These are phyloP conservation scores for Elsinoe necatrix DNA, from an alignment of 2,329 filamentous ascomycete species.

Conservation along the genomic window DNA sequence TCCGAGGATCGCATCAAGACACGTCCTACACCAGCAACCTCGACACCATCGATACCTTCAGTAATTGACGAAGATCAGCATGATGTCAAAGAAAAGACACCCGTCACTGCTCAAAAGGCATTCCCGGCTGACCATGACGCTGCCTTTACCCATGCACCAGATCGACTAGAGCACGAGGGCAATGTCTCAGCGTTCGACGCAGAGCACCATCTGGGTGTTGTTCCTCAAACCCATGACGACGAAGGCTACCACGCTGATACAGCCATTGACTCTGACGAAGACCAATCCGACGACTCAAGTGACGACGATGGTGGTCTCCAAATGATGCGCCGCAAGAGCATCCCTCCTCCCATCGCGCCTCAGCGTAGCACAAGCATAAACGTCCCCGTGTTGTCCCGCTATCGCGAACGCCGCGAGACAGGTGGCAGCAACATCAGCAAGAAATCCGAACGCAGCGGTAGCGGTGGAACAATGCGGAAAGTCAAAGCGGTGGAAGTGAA, in stretches of 20 bases:
- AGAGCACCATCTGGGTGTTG: not conserved
- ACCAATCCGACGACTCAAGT: constrained; percentile 8
- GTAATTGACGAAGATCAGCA: constrained; percentile 23
- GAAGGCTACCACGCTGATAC: constrained; percentile 11
- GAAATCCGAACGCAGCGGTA: constrained; percentile 40
- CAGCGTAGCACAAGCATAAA: constrained; percentile 30
- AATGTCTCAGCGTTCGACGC: not conserved
- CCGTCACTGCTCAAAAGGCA: not conserved
- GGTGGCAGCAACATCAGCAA: constrained; percentile 27
- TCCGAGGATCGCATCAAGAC: constrained; percentile 32
- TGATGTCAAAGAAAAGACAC: not conserved
- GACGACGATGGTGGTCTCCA: constrained; percentile 26
- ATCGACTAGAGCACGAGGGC: not conserved
- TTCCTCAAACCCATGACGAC: constrained; percentile 3
- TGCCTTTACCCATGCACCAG: not conserved
- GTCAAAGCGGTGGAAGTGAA: constrained; percentile 20
- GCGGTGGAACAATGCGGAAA: constrained; percentile 44
- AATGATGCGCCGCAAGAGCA: constrained; percentile 26
- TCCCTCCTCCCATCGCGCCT: constrained; percentile 19
- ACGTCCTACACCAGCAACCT: constrained; percentile 39
- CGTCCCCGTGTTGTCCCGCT: constrained; percentile 30
- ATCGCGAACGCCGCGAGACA: constrained; percentile 25
- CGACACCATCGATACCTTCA: constrained; percentile 45
- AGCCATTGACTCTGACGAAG: constrained; percentile 13
- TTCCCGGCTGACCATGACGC: not conserved